A percentile compares a stretch with the other conserved stretches of the same genome.
phyloP scores from a whole-genome alignment of 208 protist species.

The Balamuthia mandrillaris region DNA sequence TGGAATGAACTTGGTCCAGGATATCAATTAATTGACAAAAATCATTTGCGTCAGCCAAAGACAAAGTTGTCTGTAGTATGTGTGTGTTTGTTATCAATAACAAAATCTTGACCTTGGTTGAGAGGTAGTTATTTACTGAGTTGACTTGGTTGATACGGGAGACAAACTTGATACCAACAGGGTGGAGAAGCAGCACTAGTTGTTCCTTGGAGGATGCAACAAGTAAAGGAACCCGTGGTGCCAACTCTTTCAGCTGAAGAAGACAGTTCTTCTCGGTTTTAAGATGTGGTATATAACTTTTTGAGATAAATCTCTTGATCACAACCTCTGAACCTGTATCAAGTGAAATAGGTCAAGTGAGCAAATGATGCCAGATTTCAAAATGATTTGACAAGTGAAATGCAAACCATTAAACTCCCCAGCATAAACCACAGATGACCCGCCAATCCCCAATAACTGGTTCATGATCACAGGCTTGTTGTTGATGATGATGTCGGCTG shows the following conservation, averaged over 20 bases:
- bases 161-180: background rate
- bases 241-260: background rate
- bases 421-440: background rate
- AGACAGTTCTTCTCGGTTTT: background rate
- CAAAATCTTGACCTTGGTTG: background rate
- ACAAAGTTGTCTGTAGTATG: background rate
- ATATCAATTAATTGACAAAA: background rate
- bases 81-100: too few species aligned
- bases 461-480: background rate
- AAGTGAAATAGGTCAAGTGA: background rate
- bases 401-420: background rate
- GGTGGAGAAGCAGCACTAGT: background rate
- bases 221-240: background rate
- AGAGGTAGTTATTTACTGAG: background rate
- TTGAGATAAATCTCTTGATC: background rate
- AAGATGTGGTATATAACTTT: background rate
- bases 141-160: background rate
- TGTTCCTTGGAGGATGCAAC: background rate
- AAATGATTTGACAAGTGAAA: background rate
- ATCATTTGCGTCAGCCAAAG: background rate
- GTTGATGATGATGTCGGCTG: background rate
- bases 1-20: background rate
- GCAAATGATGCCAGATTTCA: background rate
- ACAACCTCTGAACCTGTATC: background rate
- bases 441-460: background rate